phyloP scores from a whole-genome alignment of 140 eudicot genomes.

The Cichorium intybus region DNA sequence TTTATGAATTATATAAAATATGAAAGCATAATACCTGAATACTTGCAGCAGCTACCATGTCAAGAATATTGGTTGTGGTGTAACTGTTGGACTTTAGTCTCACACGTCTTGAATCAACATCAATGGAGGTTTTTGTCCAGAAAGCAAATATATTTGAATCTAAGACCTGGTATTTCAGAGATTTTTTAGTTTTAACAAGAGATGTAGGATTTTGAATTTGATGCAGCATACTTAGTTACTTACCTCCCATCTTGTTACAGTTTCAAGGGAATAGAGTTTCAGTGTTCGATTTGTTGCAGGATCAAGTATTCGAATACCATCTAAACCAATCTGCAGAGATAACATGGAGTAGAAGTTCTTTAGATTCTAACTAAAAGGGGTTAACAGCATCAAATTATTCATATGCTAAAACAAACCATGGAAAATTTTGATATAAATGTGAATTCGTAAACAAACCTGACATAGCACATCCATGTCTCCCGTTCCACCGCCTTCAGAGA shows the following conservation, averaged over 20 bases:
- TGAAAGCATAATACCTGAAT: conserved; percentile 51
- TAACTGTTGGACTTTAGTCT: conserved; percentile 85
- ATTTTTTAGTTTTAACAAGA: background rate
- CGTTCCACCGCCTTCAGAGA: conserved; percentile 66
- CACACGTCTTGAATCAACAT: conserved; percentile 62
- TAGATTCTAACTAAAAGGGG: background rate
- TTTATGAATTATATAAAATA: background rate
- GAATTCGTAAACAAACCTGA: conserved; percentile 55
- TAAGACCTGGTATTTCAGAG: conserved; percentile 45
- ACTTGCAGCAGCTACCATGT: conserved; percentile 86
- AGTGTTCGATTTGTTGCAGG: conserved; percentile 61
- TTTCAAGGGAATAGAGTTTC: conserved; percentile 69
- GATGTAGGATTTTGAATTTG: background rate
- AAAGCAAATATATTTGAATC: conserved; percentile 79
- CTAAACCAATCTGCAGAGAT: conserved; percentile 71
- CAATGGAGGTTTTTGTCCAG: conserved; percentile 73
- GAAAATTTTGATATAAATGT: background rate
- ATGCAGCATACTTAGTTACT: conserved; percentile 13
- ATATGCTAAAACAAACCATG: background rate
- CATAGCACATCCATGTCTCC: conserved; percentile 77
- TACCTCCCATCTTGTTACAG: conserved; percentile 77
- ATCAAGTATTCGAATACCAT: conserved; percentile 82
- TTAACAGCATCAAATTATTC: background rate
- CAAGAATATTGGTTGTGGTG: conserved; percentile 75
- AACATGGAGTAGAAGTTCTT: conserved; percentile 2